Evolutionary conservation across 2,329 filamentous ascomycete genomes (phyloP).

Genomic region (Thielaviopsis punctulata): DNA sequence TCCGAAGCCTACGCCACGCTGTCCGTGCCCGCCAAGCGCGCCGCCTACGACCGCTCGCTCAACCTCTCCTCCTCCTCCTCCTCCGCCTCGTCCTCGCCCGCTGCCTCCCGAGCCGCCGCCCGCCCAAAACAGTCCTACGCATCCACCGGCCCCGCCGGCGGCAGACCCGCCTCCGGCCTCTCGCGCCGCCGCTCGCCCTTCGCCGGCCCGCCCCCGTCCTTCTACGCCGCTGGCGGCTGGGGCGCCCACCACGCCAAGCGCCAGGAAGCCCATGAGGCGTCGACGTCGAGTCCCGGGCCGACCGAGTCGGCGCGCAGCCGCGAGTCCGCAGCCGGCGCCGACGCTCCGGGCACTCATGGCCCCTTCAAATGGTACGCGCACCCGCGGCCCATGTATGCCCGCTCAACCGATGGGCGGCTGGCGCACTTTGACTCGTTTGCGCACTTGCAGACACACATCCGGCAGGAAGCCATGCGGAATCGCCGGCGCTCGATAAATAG

Average conservation of each 20-base stretch:
- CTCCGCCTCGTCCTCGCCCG: slow-evolving; percentile 19
- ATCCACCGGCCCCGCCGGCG: slow-evolving; percentile 46
- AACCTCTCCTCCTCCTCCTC: slow-evolving; percentile 19
- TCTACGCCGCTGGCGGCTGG: slow-evolving; percentile 71
- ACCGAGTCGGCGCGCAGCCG: slow-evolving; percentile 13
- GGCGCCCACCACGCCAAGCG: slow-evolving; percentile 46
- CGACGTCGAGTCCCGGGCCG: slow-evolving; percentile 16
- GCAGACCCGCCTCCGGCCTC: slow-evolving; percentile 64
- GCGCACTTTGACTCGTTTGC: slow-evolving; percentile 57
- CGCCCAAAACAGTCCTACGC: slow-evolving; percentile 30
- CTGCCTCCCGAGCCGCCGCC: slow-evolving; percentile 17
- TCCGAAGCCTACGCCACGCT: slow-evolving; percentile 71
- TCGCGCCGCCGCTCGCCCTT: slow-evolving; percentile 61
- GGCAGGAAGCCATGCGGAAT: slow-evolving; percentile 33
- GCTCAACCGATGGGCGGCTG: slow-evolving; percentile 33
- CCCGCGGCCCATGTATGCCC: slow-evolving; percentile 30
- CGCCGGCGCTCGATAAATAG: slow-evolving; percentile 2
- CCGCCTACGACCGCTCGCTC: slow-evolving; percentile 61
- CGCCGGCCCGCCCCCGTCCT: slow-evolving; percentile 72
- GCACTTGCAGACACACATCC: slow-evolving; percentile 58
- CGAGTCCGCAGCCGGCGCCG: slow-evolving; percentile 18
- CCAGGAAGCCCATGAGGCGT: slow-evolving; percentile 31
- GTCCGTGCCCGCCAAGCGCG: slow-evolving; percentile 53
- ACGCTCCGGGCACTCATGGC: not conserved
- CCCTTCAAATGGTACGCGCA: too few relatives aligned